Conservation (phyloP, 306 rosid species). For the Lablab purpureus region DNA sequence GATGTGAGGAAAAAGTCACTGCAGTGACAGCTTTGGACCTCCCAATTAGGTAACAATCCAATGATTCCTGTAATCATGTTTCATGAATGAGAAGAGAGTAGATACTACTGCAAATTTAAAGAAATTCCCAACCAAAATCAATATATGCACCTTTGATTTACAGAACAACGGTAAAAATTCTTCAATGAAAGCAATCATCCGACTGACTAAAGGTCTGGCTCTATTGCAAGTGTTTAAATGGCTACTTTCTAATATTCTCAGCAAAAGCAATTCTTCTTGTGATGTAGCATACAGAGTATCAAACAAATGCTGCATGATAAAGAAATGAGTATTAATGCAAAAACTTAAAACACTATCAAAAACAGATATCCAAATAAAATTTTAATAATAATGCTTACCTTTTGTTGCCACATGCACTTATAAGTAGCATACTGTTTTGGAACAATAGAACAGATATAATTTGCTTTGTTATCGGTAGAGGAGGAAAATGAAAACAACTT, state of each 20-base stretch:
- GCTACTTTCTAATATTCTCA: constrained; percentile 57
- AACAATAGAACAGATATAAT: constrained; percentile 50
- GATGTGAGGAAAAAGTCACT: constrained; percentile 43
- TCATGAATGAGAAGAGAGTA: constrained; percentile 38
- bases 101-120: constrained; percentile 28
- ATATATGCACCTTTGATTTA: constrained; percentile 70
- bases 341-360: constrained; percentile 24
- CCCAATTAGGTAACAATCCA: constrained; percentile 74
- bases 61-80: constrained; percentile 64
- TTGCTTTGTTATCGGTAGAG: constrained; percentile 43
- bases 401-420: constrained; percentile 92
- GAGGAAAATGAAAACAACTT: constrained; percentile 59
- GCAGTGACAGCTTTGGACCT: constrained; percentile 55
- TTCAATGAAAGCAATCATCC: constrained; percentile 62
- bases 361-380: constrained; percentile 27
- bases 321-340: constrained; percentile 21
- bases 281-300: constrained; percentile 65
- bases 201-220: constrained; percentile 57
- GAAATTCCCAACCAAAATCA: constrained; percentile 38
- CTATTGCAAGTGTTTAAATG: constrained; percentile 69
- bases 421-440: constrained; percentile 62
- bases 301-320: constrained; percentile 72
- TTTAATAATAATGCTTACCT: constrained; percentile 49
- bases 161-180: constrained; percentile 63
- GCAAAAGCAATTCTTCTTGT: constrained; percentile 70